A percentile compares a stretch with the other conserved stretches of the same genome.
Evolutionary conservation across 1,284 basidiomycete species (phyloP).

Genomic region (Neonothopanus nambi): DNA sequence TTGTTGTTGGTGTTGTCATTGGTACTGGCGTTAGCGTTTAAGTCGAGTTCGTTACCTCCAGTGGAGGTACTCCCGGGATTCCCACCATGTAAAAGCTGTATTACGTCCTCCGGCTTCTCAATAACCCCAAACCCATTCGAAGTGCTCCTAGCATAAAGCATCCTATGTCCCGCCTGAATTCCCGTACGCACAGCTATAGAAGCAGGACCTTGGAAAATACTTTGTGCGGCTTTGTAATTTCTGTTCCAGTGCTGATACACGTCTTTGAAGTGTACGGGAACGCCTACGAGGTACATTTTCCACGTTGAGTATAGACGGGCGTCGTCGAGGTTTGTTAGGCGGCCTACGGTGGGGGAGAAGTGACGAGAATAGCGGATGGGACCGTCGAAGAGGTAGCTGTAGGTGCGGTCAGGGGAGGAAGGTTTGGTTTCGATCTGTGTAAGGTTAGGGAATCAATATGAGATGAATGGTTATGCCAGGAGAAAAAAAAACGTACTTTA

Average conservation of each 20-base stretch:
- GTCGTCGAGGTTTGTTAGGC: constrained; percentile 58
- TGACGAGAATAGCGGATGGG: constrained; percentile 71
- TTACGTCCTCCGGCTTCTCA: constrained; percentile 44
- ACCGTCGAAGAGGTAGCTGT: constrained; percentile 66
- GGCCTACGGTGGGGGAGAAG: constrained; percentile 66
- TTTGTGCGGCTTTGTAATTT: constrained; percentile 66
- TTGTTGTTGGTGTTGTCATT: not conserved
- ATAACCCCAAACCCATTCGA: constrained; percentile 65
- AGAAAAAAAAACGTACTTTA: constrained; percentile 44
- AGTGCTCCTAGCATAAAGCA: constrained; percentile 72
- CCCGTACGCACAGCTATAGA: constrained; percentile 62
- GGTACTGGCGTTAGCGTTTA: too few relatives aligned
- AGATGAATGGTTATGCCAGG: not conserved
- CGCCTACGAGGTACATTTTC: constrained; percentile 70
- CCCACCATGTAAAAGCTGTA: constrained; percentile 49
- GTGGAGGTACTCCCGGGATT: not conserved
- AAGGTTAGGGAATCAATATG: not conserved
- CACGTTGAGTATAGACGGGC: constrained; percentile 76
- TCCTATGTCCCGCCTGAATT: constrained; percentile 68
- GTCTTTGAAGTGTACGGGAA: constrained; percentile 60
- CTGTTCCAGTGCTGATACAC: constrained; percentile 65
- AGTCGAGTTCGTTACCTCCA: not conserved
- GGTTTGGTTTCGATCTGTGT: constrained; percentile 36
- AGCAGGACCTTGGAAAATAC: constrained; percentile 63
- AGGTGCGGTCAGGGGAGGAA: constrained; percentile 35